Evolutionary conservation across 225 moss, liverwort and hornwort genomes (phyloP).

Genomic region (Pleurozium schreberi): DNA sequence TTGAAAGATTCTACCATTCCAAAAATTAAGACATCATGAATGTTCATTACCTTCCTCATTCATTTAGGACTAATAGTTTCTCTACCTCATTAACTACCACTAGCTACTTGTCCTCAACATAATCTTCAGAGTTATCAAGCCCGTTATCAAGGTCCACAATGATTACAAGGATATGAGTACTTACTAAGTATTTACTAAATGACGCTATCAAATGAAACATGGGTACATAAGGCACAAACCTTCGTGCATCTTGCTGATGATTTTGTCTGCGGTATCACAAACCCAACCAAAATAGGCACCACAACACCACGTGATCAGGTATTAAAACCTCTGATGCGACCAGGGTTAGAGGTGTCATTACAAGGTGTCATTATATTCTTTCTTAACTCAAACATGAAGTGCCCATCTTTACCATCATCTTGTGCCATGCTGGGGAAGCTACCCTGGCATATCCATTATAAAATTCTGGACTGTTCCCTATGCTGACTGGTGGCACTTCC

Average conservation of each 20-base stretch:
- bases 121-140: no score
- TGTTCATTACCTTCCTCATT: no score
- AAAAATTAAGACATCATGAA: no score
- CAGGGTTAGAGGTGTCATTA: no score
- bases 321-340: constrained; percentile 45
- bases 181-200: not conserved
- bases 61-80: no score
- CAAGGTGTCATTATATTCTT: no score
- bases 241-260: constrained; percentile 99
- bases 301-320: constrained; percentile 72
- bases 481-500: constrained; percentile 34
- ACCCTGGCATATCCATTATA: constrained; percentile 53
- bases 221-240: constrained; percentile 27
- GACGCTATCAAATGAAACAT: not conserved
- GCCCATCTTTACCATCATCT: no score
- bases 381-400: no score
- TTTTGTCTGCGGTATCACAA: constrained; percentile 96
- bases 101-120: no score
- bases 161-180: not conserved
- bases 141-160: no score
- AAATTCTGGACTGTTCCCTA: constrained; percentile 52
- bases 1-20: no score
- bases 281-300: constrained; percentile 67
- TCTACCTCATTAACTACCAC: no score
- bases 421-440: constrained; percentile 43